Base-by-base conservation (phyloP, 1,284 basidiomycete genomes). In the Acaromyces ingoldii region DNA sequence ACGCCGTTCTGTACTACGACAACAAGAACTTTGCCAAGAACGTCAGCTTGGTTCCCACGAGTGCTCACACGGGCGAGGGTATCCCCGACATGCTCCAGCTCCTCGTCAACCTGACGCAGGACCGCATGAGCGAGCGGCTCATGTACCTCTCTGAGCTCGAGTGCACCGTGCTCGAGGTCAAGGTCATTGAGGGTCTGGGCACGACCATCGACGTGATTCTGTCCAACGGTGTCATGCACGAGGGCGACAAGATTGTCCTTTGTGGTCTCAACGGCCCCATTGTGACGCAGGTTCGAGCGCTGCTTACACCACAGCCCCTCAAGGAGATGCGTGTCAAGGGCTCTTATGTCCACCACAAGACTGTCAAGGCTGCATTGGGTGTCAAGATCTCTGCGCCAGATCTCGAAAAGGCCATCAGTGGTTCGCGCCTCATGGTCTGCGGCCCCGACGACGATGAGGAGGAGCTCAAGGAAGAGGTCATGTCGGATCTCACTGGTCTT, bases 31-130 rank as follows among this genome's bases (percentile, higher is more conserved):
- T 96, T 64, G 89, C 87, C 47, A 84, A 87, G 57, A 91, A 92
- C 70, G 92, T 99, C 60, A 96, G 91, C 9, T 81, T 99, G 39
- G 93, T 99, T 15, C 95, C 95, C 29, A 98, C 95, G 5, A 97
- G 93, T 51, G 95, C 95, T 26, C 85, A 93, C 76, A 96, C 93
- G 0, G 95, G 95, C 58, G 95, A 99, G 79, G 95, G 95, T 79
- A 84, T 99, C 22, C 95, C 95, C n/a, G 95, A 99, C 79, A 91
- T 99, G 89, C 91, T 99, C 77, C 90, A 92, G 85, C 82, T 99
- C 30, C 85, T 99, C 73, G 84, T 97, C 77, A 92, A 95, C 76
- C 82, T 99, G 52, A 98, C 95, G 6, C 95, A 99, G 77, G 89
- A 93, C 77, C 85, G 95, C 57, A 97, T 99, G 93, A 92, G 88